Base-by-base conservation (phyloP, 208 protist species). In the Acanthamoeba castellanii region DNA sequence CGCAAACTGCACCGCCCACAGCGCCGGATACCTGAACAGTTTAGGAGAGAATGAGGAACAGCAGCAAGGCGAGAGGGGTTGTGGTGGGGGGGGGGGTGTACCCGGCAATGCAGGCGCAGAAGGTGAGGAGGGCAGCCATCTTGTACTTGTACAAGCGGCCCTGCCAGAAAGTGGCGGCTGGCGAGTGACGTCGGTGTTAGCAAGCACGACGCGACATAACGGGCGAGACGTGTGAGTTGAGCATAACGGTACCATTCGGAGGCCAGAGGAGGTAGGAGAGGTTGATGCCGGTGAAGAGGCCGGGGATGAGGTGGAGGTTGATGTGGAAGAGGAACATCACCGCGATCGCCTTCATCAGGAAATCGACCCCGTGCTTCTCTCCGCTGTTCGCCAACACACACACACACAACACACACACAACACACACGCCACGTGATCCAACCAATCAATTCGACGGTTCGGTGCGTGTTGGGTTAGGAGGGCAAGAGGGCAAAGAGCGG, bases 301-400 rank as follows among this genome's bases (percentile, higher is more conserved):
- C 74, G 9, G 45, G 42, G 74, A 82, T 6, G 74, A 45, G 42
- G 74, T 82, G 74, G 42, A 82, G 22, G 25, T 82, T 82, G 74
- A 82, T 45, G 45, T 82, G 74, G 45, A 82, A 82, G 74, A 82
- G 74, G 74, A 82, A 82, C 45, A 82, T 55, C 34, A 52, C 74
- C 34, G 74, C 74, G 18, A 82, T 82, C 22, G 74, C 74, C 74
- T 82, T 82, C 74, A 82, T 82, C 37, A 82, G 16, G 22, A 82
- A 82, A 20, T 82, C 74, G 22, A 82, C 6, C 32, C 74, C 74
- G 20, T 82, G 37, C 37, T 82, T 82, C 74, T 82, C 74, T 7
- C 74, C 74, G 18, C 74, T 78, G 70, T 45, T 30, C 42, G 42
- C 59, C 59, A 66, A 27, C 59, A n/a, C 59, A 20, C 52, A 13